phyloP scores from a whole-genome alignment of 495 filamentous ascomycete species.

The Pseudotulostoma volvatum region DNA sequence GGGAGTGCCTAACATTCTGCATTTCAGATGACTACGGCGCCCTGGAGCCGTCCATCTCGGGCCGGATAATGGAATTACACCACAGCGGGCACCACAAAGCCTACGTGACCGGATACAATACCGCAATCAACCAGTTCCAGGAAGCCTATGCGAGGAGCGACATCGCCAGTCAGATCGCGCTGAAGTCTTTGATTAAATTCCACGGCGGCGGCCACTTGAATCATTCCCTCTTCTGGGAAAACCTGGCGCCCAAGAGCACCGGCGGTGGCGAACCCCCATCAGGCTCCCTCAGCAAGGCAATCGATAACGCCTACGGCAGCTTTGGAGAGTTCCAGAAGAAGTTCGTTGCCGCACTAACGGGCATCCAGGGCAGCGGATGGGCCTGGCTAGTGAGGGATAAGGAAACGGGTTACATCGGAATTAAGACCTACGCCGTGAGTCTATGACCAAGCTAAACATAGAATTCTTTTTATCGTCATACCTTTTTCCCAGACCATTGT shows the following conservation, averaged over 20 bases:
- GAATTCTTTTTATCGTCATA: neutral
- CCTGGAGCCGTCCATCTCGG: constrained; percentile 86
- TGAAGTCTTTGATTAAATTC: constrained; percentile 88
- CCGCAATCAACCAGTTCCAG: constrained; percentile 38
- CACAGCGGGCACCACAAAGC: constrained; percentile 56
- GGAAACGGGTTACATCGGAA: constrained; percentile 52
- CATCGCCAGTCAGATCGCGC: constrained; percentile 52
- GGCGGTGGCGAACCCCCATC: constrained; percentile 64
- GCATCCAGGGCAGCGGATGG: constrained; percentile 91
- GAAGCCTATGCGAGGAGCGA: constrained; percentile 35
- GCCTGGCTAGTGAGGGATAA: constrained; percentile 85
- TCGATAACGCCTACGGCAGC: constrained; percentile 61
- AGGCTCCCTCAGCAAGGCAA: constrained; percentile 47
- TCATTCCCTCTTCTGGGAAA: constrained; percentile 89
- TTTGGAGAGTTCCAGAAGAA: constrained; percentile 57
- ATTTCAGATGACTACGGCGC: constrained; percentile 82
- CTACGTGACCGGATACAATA: constrained; percentile 54
- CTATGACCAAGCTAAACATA: neutral
- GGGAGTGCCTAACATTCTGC: no score
- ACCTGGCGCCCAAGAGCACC: constrained; percentile 55
- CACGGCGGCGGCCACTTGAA: constrained; percentile 90
- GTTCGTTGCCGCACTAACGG: constrained; percentile 63
- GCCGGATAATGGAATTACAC: constrained; percentile 94
- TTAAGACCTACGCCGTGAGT: constrained; percentile 59
- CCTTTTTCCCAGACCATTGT: no score